Percentiles rank a stretch among this genome's conserved stretches.
Evolutionary conservation across 257 asterid genomes (phyloP).

Genomic region (Fraxinus anomala): DNA sequence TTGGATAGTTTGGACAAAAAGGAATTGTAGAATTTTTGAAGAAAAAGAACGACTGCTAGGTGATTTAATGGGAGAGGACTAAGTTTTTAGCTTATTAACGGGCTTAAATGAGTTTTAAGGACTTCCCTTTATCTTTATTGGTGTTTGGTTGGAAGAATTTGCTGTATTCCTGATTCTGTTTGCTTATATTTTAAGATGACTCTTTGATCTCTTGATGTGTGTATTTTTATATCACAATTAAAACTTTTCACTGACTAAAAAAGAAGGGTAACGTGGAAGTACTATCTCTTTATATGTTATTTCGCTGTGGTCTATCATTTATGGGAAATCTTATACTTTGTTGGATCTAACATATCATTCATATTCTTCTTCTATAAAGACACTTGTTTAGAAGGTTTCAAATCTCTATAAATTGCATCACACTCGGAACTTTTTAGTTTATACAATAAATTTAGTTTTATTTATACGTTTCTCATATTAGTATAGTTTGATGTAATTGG

Average conservation of each 20-base stretch:
- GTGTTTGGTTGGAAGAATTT: too few relatives aligned
- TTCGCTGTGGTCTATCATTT: background rate
- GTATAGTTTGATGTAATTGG: constrained; percentile 16
- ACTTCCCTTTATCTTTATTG: too few relatives aligned
- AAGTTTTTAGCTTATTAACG: background rate
- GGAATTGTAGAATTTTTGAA: background rate
- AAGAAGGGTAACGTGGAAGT: background rate
- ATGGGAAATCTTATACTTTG: background rate
- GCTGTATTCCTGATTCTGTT: too few relatives aligned
- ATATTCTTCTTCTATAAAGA: background rate
- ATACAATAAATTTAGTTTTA: background rate
- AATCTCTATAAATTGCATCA: too few relatives aligned
- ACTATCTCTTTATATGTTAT: too few relatives aligned
- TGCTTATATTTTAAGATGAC: too few relatives aligned
- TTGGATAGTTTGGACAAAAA: background rate
- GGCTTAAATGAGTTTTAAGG: too few relatives aligned
- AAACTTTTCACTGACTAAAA: too few relatives aligned
- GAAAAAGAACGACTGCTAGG: background rate
- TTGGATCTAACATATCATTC: background rate
- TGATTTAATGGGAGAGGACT: background rate
- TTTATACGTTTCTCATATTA: constrained; percentile 16
- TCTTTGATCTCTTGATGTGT: background rate
- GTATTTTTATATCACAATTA: background rate
- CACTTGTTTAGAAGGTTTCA: background rate
- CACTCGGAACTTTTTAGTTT: background rate